Base-by-base conservation (phyloP, 495 filamentous ascomycete species). In the Evernia prunastri region DNA sequence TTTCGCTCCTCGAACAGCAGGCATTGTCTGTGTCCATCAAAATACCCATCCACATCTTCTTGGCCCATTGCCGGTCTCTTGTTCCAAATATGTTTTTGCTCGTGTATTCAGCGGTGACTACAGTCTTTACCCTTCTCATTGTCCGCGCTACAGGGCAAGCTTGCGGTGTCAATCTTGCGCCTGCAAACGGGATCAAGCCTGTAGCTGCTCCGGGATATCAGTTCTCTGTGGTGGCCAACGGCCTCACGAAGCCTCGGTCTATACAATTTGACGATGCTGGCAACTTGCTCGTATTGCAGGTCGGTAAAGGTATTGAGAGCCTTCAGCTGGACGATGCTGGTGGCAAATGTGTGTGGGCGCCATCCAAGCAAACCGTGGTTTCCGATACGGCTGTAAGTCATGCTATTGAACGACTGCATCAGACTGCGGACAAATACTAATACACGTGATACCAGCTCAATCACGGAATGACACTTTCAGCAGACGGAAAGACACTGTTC, bases 401-500 rank as follows among this genome's bases (percentile, higher is more conserved):
- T 29, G 6, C 7, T 37, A 7, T 17, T 3, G 4, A 53, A 15
- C 27, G 2, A 17, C 40, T 17, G 40, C 20, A 18, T 4, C 45
- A 27, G 8, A 15, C 13, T n/a, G 15, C 31, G 49, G 49, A 15
- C 6, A 29, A 17, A 3, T 25, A 3, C 47, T 53, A 27, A 53
- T 6, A 31, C 3, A 29, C 27, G 6, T 8, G 27, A 29, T 53
- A 27, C 49, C 59, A 86, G 78, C 73, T 88, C 12, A 86, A 86
- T 67, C 88, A 91, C 68, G 88, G 89, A n/a, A 78, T 91, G 42
- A 80, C 83, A 39, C 68, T 91, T 33, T 86, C 84, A 0, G 54
- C 61, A 4, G 85, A 89, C 70, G 86, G 85, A 25, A 76, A 69
- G 35, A 87, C 81, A 3, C 72, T 91, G 37, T 90, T 86, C 67